Percentiles rank a stretch among this genome's conserved stretches.
Evolutionary conservation across 176 grass and related monocot genomes (phyloP).

Genomic region (Thinopyrum elongatum): DNA sequence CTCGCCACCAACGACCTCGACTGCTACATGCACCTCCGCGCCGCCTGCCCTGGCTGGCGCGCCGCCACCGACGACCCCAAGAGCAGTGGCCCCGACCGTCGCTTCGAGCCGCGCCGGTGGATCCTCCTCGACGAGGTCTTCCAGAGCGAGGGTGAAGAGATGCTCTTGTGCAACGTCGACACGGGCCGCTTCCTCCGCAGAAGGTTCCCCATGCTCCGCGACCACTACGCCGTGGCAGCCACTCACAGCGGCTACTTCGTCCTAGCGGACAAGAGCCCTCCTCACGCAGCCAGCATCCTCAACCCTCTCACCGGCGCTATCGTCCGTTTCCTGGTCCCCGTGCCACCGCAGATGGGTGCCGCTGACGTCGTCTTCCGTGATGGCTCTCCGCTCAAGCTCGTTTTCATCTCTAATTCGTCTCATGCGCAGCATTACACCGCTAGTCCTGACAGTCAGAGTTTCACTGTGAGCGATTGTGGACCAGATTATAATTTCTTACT

Average conservation of each 20-base stretch:
- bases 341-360: neutral
- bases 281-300: neutral
- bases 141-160: neutral
- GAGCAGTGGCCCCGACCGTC: neutral
- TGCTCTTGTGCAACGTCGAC: neutral
- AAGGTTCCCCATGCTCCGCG: neutral
- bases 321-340: neutral
- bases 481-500: neutral
- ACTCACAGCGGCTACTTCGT: neutral
- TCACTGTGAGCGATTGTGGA: neutral
- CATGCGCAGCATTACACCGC: neutral
- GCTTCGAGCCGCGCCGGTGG: constrained; percentile 2
- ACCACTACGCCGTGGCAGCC: neutral
- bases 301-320: constrained; percentile 8
- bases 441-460: neutral
- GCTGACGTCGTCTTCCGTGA: neutral
- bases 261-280: neutral
- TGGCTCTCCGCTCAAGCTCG: neutral
- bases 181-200: too few species aligned
- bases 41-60: neutral
- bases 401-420: neutral
- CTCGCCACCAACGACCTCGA: constrained; percentile 1
- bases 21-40: neutral
- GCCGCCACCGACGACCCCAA: neutral
- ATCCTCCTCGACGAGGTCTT: neutral